A percentile compares a stretch with the other conserved stretches of the same genome.
These are phyloP conservation scores for Eucalyptus brandiana DNA, from an alignment of 345 rosid species.

Conservation along the genomic window DNA sequence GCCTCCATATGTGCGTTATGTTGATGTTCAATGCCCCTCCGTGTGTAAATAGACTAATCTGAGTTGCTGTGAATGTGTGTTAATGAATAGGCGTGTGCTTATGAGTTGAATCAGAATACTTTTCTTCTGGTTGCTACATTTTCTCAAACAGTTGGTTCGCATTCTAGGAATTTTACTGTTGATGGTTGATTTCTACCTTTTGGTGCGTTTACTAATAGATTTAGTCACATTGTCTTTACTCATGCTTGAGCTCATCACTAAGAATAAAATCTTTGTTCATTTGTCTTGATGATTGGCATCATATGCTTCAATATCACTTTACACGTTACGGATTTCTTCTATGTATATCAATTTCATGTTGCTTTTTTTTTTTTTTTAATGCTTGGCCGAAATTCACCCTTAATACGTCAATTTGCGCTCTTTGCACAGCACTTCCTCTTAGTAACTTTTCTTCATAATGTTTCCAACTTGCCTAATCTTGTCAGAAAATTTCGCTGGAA, in stretches of 20 bases:
- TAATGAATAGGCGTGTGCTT: neutral
- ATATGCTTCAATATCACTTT: neutral
- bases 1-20: neutral
- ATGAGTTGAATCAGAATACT: neutral
- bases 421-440: too few relatives aligned
- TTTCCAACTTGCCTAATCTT: too few relatives aligned
- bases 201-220: neutral
- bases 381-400: neutral
- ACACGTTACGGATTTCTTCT: neutral
- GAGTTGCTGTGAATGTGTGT: neutral
- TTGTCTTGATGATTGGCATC: too few relatives aligned
- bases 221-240: neutral
- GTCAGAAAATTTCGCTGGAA: too few relatives aligned
- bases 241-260: neutral
- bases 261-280: neutral
- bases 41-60: neutral
- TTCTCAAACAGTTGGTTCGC: neutral
- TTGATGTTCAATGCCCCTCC: neutral
- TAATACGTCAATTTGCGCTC: neutral
- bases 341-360: neutral
- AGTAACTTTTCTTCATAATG: too few relatives aligned
- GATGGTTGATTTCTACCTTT: neutral
- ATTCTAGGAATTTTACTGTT: neutral
- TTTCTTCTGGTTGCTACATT: neutral
- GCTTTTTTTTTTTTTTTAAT: neutral